phyloP scores from a whole-genome alignment of 2,329 filamentous ascomycete species.

The Monosporascus sp. region DNA sequence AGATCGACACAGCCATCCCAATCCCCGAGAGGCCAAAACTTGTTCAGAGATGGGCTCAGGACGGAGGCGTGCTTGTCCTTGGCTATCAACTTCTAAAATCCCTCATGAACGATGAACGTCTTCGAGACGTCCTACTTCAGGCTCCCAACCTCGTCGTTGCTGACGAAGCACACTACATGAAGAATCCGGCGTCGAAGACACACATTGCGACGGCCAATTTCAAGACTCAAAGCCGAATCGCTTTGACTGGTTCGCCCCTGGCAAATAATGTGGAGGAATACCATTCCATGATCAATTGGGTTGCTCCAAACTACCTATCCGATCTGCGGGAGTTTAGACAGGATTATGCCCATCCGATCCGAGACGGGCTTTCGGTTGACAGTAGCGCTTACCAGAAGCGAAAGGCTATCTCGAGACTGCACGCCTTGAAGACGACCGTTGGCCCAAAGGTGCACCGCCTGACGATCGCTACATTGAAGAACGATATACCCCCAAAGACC shows the following conservation, averaged over 20 bases:
- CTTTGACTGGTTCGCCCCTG: conserved; percentile 80
- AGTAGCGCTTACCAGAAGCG: conserved; percentile 52
- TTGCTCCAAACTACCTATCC: conserved; percentile 73
- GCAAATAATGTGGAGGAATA: conserved; percentile 83
- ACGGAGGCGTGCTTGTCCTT: conserved; percentile 70
- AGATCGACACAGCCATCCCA: conserved; percentile 41
- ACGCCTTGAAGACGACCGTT: conserved; percentile 65
- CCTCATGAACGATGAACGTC: conserved; percentile 24
- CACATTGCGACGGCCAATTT: conserved; percentile 53
- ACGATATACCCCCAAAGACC: conserved; percentile 65
- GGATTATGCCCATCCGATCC: conserved; percentile 69
- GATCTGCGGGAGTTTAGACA: conserved; percentile 59
- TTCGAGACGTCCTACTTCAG: conserved; percentile 46
- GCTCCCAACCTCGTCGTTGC: conserved; percentile 69
- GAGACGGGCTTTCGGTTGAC: conserved; percentile 62
- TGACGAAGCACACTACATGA: conserved; percentile 80
- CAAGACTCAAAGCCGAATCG: conserved; percentile 65
- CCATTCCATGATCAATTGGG: conserved; percentile 82
- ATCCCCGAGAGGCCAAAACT: conserved; percentile 33
- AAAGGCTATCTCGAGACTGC: conserved; percentile 59
- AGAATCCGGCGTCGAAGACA: conserved; percentile 54
- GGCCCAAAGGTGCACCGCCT: conserved; percentile 73
- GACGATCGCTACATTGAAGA: conserved; percentile 59
- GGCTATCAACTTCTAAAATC: conserved; percentile 65
- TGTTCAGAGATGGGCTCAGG: conserved; percentile 53